Conservation (phyloP, 2,329 filamentous ascomycete genomes). For the Teratosphaeria pseudoeucalypti region DNA sequence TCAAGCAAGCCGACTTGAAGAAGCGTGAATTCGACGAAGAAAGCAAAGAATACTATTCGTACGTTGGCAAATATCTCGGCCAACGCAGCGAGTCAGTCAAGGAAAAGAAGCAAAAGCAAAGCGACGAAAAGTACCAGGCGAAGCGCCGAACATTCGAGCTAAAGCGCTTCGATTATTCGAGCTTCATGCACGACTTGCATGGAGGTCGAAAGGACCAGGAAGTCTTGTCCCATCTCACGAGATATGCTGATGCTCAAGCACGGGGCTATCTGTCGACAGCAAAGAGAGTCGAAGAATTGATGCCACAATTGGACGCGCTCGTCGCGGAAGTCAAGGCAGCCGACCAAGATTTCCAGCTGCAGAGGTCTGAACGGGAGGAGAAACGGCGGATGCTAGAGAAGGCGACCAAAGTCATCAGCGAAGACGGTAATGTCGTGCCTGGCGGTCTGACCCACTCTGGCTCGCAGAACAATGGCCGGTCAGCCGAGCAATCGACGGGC, state of each 20-base stretch:
- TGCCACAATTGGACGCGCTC: slow-evolving; percentile 83
- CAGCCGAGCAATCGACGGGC: slow-evolving; percentile 12
- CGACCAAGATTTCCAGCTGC: slow-evolving; percentile 94
- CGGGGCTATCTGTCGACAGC: slow-evolving; percentile 70
- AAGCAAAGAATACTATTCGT: slow-evolving; percentile 96
- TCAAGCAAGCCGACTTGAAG: slow-evolving; percentile 94
- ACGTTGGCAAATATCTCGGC: slow-evolving; percentile 89
- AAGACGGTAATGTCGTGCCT: slow-evolving; percentile 21
- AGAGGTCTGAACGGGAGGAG: slow-evolving; percentile 88
- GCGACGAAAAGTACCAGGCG: slow-evolving; percentile 89
- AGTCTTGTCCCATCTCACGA: slow-evolving; percentile 85
- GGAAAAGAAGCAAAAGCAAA: slow-evolving; percentile 91
- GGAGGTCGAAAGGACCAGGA: slow-evolving; percentile 98
- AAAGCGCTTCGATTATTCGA: slow-evolving; percentile 96
- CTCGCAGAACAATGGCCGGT: slow-evolving; percentile 16
- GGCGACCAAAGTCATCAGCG: slow-evolving; percentile 49
- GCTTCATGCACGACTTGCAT: slow-evolving; percentile 98
- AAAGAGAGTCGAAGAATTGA: slow-evolving; percentile 74
- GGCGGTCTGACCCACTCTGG: slow-evolving; percentile 16
- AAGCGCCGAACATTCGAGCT: slow-evolving; percentile 93
- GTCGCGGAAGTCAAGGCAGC: slow-evolving; percentile 82
- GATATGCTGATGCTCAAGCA: slow-evolving; percentile 84
- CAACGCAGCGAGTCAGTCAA: slow-evolving; percentile 93
- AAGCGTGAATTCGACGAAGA: slow-evolving; percentile 98
- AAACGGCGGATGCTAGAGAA: slow-evolving; percentile 85